A percentile compares a stretch with the other conserved stretches of the same genome.
phyloP scores from a whole-genome alignment of 495 filamentous ascomycete genomes.

The Xanthoparmelia taractica region DNA sequence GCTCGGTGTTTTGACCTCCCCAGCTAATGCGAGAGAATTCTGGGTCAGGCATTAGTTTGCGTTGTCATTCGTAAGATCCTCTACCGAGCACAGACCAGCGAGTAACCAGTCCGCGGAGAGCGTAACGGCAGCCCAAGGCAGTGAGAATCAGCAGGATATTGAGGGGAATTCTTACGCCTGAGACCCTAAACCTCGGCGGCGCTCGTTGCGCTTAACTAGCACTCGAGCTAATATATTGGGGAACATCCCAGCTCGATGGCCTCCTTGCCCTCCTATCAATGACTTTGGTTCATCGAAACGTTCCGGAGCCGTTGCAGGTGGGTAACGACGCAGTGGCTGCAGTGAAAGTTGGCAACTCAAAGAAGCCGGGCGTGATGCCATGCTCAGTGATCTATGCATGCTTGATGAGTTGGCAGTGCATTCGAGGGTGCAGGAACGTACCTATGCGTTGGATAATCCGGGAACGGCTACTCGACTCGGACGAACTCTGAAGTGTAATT shows the following conservation, averaged over 20 bases:
- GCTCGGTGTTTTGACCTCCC: constrained; percentile 20
- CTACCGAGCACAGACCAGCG: constrained; percentile 3
- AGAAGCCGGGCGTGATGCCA: constrained; percentile 29
- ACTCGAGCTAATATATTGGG: constrained; percentile 1
- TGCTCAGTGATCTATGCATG: constrained; percentile 52
- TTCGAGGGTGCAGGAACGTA: constrained; percentile 54
- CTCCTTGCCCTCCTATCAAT: constrained; percentile 3
- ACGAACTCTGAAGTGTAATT: constrained; percentile 19
- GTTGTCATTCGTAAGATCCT: constrained; percentile 17
- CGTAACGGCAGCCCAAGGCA: constrained; percentile 7
- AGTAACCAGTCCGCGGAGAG: not conserved
- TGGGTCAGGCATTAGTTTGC: constrained; percentile 14
- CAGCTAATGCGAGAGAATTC: constrained; percentile 22
- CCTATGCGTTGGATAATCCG: constrained; percentile 42
- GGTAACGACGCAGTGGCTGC: constrained; percentile 7
- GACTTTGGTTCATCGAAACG: not conserved
- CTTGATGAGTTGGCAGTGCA: constrained; percentile 85
- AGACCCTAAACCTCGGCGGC: constrained; percentile 17
- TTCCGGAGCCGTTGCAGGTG: constrained; percentile 9
- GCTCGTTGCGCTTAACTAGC: constrained; percentile 20
- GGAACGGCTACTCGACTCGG: constrained; percentile 31
- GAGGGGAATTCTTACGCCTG: not conserved
- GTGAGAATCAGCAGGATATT: not conserved
- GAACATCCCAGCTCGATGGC: not conserved
- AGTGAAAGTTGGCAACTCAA: constrained; percentile 23